phyloP scores from a whole-genome alignment of 2,329 filamentous ascomycete species.

The Diaporthe ilicicola region DNA sequence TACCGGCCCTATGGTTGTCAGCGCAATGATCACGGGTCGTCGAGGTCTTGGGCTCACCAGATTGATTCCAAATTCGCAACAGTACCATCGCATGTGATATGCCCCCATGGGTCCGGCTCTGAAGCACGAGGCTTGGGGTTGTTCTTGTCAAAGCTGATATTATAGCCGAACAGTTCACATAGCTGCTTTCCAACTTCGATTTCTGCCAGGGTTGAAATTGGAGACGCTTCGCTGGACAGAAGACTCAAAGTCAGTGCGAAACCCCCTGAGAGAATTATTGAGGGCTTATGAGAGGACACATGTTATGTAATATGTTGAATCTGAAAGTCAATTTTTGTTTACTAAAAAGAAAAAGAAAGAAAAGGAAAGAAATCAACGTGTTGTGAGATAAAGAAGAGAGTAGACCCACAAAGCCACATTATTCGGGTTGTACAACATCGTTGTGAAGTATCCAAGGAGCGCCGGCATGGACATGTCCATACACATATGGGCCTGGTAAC shows the following conservation, averaged over 20 bases:
- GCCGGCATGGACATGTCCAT: conserved; percentile 53
- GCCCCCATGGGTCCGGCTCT: conserved; percentile 47
- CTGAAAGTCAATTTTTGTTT: no score
- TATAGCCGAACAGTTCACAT: conserved; percentile 55
- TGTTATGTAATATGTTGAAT: no score
- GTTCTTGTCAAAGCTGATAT: conserved; percentile 37
- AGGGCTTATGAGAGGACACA: no score
- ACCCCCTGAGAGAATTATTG: no score
- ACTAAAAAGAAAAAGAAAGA: no score
- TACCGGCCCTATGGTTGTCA: conserved; percentile 15
- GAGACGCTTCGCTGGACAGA: conserved; percentile 54
- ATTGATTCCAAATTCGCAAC: conserved; percentile 59
- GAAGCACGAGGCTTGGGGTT: conserved; percentile 37
- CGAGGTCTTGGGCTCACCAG: conserved; percentile 46
- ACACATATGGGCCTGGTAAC: conserved; percentile 57
- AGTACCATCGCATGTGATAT: conserved; percentile 54
- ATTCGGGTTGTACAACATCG: conserved; percentile 60
- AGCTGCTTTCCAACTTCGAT: conserved; percentile 54
- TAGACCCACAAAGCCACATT: conserved; percentile 40
- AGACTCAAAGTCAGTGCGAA: conserved; percentile 26
- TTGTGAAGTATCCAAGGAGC: conserved; percentile 56
- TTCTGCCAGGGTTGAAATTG: conserved; percentile 53
- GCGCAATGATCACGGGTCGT: background rate
- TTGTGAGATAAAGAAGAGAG: rapidly evolving
- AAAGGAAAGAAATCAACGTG: background rate